Evolutionary conservation across 768 basidiomycete species (phyloP).

Genomic region (Serendipita sp.): DNA sequence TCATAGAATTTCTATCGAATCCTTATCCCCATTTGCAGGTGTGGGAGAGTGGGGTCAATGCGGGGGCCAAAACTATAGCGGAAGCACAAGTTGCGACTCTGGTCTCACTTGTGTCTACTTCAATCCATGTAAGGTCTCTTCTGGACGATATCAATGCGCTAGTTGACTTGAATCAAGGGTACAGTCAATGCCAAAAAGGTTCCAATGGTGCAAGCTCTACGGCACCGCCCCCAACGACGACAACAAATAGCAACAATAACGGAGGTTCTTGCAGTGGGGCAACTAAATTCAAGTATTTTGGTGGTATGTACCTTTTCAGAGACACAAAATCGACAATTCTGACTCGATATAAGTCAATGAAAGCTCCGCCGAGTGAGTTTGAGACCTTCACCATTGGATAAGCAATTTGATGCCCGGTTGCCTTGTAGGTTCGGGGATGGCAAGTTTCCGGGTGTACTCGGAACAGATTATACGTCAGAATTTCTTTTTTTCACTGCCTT

Average conservation of each 20-base stretch:
- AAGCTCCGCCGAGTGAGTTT: constrained; percentile 40
- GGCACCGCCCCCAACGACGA: constrained; percentile 8
- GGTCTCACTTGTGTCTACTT: constrained; percentile 27
- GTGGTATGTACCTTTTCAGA: constrained; percentile 16
- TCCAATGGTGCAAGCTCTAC: constrained; percentile 22
- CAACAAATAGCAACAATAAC: constrained; percentile 19
- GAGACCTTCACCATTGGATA: too few species aligned
- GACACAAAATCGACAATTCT: too few species aligned
- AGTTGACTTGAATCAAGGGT: background rate
- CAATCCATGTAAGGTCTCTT: constrained; percentile 27
- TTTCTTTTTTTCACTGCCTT: too few species aligned
- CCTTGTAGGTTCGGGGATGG: too few species aligned
- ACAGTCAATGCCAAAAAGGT: constrained; percentile 2
- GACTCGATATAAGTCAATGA: constrained; percentile 33
- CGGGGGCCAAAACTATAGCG: constrained; percentile 27
- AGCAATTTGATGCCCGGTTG: too few species aligned
- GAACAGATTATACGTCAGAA: too few species aligned
- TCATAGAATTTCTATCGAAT: too few species aligned
- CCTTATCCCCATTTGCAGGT: too few species aligned
- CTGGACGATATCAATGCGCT: background rate
- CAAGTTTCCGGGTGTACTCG: too few species aligned
- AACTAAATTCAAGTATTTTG: constrained; percentile 48
- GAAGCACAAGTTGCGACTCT: constrained; percentile 31
- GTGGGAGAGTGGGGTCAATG: constrained; percentile 7
- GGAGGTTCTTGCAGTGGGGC: constrained; percentile 23